Evolutionary conservation across 2,329 filamentous ascomycete species (phyloP).

Genomic region (Aspergillus latus): DNA sequence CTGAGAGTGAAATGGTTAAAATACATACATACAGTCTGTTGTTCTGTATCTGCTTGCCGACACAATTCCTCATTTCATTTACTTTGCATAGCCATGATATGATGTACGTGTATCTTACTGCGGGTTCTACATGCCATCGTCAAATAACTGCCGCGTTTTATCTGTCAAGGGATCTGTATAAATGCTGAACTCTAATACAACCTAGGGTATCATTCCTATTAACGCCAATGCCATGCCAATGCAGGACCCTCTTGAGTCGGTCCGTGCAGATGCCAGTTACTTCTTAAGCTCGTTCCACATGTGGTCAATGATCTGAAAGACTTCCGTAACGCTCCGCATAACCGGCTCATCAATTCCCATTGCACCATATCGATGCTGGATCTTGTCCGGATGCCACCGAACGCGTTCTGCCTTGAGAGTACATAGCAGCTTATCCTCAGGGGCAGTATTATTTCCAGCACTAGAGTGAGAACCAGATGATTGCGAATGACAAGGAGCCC

Average conservation of each 20-base stretch:
- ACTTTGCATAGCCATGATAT: conserved; percentile 21
- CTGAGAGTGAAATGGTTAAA: too few relatives aligned
- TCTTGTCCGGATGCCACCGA: conserved; percentile 96
- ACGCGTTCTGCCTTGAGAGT: conserved; percentile 80
- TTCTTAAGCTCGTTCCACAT: conserved; percentile 68
- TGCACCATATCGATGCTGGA: conserved; percentile 81
- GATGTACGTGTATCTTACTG: conserved; percentile 14
- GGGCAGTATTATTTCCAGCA: conserved; percentile 12
- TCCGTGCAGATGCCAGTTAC: conserved; percentile 12
- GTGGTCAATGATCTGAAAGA: conserved; percentile 86
- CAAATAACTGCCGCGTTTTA: conserved; percentile 1
- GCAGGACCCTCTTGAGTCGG: neutral
- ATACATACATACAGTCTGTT: too few relatives aligned
- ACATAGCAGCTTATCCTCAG: conserved; percentile 41
- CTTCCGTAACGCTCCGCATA: conserved; percentile 77
- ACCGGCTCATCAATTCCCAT: conserved; percentile 67
- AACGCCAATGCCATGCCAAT: neutral
- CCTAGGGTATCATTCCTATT: conserved; percentile 7
- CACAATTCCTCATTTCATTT: too few relatives aligned
- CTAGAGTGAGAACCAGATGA: neutral
- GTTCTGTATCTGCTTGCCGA: conserved; percentile 12
- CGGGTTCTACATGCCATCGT: conserved; percentile 14
- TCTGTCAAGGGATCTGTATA: neutral
- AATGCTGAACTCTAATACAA: neutral
- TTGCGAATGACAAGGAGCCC: conserved; percentile 41